phyloP scores from a whole-genome alignment of 768 basidiomycete genomes.

The Coprinopsis cinerea region DNA sequence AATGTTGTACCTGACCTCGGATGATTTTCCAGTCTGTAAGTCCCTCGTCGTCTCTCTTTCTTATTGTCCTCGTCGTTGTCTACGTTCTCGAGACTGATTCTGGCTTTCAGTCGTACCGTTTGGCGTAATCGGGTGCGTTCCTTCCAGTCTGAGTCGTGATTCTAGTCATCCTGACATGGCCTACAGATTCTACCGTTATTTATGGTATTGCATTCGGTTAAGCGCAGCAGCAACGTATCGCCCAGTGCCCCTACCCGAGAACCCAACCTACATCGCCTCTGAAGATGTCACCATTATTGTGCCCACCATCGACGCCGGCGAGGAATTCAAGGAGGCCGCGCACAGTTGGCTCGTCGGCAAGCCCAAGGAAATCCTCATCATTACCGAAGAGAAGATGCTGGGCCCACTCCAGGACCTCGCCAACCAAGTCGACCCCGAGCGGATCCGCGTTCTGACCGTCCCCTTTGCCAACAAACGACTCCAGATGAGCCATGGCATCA shows the following conservation, averaged over 20 bases:
- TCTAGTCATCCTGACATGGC: neutral
- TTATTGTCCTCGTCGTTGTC: constrained; percentile 4
- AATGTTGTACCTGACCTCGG: constrained; percentile 91
- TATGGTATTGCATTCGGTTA: constrained; percentile 88
- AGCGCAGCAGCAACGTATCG: constrained; percentile 74
- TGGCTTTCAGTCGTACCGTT: constrained; percentile 73
- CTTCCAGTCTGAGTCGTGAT: neutral
- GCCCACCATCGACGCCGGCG: constrained; percentile 92
- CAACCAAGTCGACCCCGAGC: constrained; percentile 75
- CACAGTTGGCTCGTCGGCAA: constrained; percentile 89
- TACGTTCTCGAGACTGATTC: too few relatives aligned
- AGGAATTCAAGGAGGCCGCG: constrained; percentile 92
- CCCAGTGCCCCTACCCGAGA: constrained; percentile 85
- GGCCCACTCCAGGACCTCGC: constrained; percentile 87
- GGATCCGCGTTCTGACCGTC: constrained; percentile 83
- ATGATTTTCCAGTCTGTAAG: constrained; percentile 88
- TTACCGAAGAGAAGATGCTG: constrained; percentile 84
- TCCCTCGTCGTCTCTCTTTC: constrained; percentile 15
- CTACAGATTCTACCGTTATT: constrained; percentile 83
- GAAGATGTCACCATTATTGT: constrained; percentile 98
- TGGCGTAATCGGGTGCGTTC: constrained; percentile 72
- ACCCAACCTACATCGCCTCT: constrained; percentile 82
- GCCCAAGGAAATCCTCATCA: constrained; percentile 72
- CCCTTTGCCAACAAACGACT: constrained; percentile 92
- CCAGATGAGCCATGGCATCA: constrained; percentile 92